Evolutionary conservation across 148 eudicot species (phyloP).

Genomic region (Chenopodium album): DNA sequence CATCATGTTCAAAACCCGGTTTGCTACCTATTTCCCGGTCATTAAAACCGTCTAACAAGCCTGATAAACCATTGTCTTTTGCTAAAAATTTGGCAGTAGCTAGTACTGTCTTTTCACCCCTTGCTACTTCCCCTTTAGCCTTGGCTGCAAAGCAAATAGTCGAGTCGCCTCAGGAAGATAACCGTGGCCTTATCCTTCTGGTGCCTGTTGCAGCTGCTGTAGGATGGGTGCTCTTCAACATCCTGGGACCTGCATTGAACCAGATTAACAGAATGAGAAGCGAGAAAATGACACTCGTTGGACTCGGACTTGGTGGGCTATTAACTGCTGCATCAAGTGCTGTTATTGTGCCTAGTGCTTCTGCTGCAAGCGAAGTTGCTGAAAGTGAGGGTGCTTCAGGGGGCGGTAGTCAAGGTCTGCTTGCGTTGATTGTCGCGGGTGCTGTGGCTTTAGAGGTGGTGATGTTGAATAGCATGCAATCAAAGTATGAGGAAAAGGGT

Average conservation of each 20-base stretch:
- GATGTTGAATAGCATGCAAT: constrained; percentile 25
- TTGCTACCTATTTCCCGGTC: neutral
- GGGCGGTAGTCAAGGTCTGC: constrained; percentile 38
- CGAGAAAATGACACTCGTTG: constrained; percentile 46
- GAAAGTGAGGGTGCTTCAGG: constrained; percentile 41
- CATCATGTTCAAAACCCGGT: constrained; percentile 10
- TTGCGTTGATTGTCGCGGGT: constrained; percentile 48
- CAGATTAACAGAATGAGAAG: constrained; percentile 67
- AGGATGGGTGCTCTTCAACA: constrained; percentile 77
- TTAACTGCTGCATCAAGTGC: constrained; percentile 28
- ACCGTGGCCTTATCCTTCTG: constrained; percentile 60
- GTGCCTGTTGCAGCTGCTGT: constrained; percentile 64
- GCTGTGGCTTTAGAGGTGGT: constrained; percentile 43
- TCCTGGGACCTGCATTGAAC: constrained; percentile 72
- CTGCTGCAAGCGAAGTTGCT: constrained; percentile 39
- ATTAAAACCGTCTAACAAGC: neutral
- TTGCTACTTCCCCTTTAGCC: constrained; percentile 52
- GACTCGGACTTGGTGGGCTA: constrained; percentile 60
- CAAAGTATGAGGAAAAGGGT: constrained; percentile 18
- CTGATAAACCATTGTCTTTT: constrained; percentile 12
- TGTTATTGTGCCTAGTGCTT: constrained; percentile 7
- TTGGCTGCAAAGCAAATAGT: constrained; percentile 74
- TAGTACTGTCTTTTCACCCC: constrained; percentile 47
- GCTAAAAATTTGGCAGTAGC: constrained; percentile 36
- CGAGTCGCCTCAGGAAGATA: constrained; percentile 62